Evolutionary conservation across 345 rosid species (phyloP).

Genomic region (Sisymbrium irio): DNA sequence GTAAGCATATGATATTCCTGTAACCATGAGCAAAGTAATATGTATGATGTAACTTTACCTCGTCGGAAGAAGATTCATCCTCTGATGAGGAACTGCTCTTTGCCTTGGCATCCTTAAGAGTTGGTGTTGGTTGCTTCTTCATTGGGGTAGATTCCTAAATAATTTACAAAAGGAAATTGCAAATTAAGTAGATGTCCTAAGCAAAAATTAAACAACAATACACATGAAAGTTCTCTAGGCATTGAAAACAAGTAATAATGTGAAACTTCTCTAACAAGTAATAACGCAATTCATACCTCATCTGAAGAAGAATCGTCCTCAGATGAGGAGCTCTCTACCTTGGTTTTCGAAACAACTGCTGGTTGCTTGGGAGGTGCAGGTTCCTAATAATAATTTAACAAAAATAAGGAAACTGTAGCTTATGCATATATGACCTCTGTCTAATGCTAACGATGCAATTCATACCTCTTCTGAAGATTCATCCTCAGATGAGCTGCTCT

Average conservation of each 20-base stretch:
- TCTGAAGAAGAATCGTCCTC: constrained; percentile 29
- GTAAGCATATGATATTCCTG: background rate
- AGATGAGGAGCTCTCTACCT: constrained; percentile 36
- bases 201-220: background rate
- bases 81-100: constrained; percentile 39
- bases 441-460: no score
- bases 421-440: no score
- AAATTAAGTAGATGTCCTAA: background rate
- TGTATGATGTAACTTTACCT: constrained; percentile 20
- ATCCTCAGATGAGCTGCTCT: no score
- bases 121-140: constrained; percentile 4
- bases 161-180: background rate
- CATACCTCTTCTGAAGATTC: no score
- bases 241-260: no score
- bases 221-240: background rate
- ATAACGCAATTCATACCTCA: constrained; percentile 32
- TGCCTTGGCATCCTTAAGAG: background rate
- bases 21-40: background rate
- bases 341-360: constrained; percentile 6
- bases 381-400: no score
- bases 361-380: no score
- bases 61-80: constrained; percentile 38
- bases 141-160: constrained; percentile 31
- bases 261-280: no score
- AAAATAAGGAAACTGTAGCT: no score